Conservation (phyloP, 2,329 filamentous ascomycete genomes). For the Diaporthe humulicola region DNA sequence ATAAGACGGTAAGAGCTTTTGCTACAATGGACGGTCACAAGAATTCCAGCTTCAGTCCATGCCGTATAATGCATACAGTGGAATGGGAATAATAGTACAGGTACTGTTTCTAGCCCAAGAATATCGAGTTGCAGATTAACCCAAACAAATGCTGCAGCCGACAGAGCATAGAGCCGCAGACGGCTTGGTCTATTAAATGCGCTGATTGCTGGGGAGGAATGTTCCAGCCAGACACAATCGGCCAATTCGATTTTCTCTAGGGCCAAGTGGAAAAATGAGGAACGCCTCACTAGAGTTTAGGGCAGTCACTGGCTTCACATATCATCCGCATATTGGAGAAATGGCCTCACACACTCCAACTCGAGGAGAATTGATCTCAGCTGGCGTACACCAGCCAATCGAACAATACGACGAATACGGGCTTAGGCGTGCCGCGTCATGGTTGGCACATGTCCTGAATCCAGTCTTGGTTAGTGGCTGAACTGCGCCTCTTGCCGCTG, state of each 20-base stretch:
- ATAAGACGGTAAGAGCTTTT: too few relatives aligned
- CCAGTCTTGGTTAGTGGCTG: background rate
- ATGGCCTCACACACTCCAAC: background rate
- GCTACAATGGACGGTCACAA: too few relatives aligned
- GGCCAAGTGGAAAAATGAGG: background rate
- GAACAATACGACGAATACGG: background rate
- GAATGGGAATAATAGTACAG: too few relatives aligned
- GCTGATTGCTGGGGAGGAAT: too few relatives aligned
- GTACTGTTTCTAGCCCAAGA: too few relatives aligned
- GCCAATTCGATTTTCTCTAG: background rate
- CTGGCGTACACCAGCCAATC: background rate
- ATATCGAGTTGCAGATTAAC: too few relatives aligned
- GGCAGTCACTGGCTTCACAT: background rate
- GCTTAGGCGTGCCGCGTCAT: background rate
- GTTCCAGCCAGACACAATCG: too few relatives aligned
- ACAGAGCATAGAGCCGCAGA: too few relatives aligned
- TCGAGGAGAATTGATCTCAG: background rate
- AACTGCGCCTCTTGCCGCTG: constrained; percentile 8
- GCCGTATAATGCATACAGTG: too few relatives aligned
- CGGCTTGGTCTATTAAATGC: too few relatives aligned
- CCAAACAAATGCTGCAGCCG: too few relatives aligned
- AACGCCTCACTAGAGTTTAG: background rate
- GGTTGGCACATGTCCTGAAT: background rate
- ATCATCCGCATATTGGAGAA: background rate
- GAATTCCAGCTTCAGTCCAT: too few relatives aligned